Conservation (phyloP, 108 stramenopile genomes). For the Skeletonema potamos region DNA sequence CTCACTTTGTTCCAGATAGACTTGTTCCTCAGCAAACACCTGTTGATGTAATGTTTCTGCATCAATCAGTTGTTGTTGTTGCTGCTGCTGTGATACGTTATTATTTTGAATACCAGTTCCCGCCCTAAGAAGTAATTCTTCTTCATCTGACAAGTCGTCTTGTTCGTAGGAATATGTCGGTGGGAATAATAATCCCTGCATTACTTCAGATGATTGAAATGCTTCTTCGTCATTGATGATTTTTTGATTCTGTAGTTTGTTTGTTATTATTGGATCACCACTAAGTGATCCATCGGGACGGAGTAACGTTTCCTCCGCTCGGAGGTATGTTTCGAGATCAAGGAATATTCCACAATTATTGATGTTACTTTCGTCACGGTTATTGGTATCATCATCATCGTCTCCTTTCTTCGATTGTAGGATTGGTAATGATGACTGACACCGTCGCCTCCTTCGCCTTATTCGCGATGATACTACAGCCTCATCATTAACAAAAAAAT, state of each 20-base stretch:
- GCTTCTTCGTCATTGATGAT: slow-evolving; percentile 2
- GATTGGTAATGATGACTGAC: too few relatives aligned
- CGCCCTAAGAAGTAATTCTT: slow-evolving; percentile 18
- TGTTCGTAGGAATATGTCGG: slow-evolving; percentile 19
- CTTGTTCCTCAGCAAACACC: slow-evolving; percentile 41
- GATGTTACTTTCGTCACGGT: neutral
- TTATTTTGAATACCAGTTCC: slow-evolving; percentile 4
- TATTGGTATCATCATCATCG: too few relatives aligned
- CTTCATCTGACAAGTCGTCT: slow-evolving; percentile 21
- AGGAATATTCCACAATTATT: slow-evolving; percentile 4
- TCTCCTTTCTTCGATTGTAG: too few relatives aligned
- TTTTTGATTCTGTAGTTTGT: neutral
- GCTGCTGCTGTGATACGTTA: neutral
- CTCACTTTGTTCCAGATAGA: slow-evolving; percentile 36
- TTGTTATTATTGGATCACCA: neutral
- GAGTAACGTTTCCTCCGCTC: slow-evolving; percentile 3
- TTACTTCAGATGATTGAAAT: slow-evolving; percentile 22
- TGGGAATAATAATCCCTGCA: slow-evolving; percentile 20
- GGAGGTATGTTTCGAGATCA: slow-evolving; percentile 10
- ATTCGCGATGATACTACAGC: too few relatives aligned
- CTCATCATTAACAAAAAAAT: too few relatives aligned
- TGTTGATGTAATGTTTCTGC: slow-evolving; percentile 26
- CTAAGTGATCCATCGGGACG: slow-evolving; percentile 18
- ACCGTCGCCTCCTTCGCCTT: too few relatives aligned
- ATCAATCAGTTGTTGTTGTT: slow-evolving; percentile 15